phyloP scores from a whole-genome alignment of 2,329 filamentous ascomycete species.

The Neonectria ditissima region DNA sequence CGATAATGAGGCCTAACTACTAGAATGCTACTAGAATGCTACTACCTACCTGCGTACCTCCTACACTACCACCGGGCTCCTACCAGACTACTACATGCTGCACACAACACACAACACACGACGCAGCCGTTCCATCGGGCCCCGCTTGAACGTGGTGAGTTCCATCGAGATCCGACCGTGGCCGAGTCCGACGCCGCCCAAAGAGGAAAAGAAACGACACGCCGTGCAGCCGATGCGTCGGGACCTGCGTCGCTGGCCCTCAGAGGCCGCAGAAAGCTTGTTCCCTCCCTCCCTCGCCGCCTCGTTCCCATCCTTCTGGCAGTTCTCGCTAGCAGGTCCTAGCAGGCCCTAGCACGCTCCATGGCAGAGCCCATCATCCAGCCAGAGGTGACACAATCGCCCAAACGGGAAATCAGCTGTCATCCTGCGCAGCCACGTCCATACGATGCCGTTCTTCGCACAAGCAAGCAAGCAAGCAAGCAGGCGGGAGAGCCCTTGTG shows the following conservation, averaged over 20 bases:
- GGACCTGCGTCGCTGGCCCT: conserved; percentile 40
- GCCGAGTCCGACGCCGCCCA: conserved; percentile 39
- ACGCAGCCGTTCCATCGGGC: no score
- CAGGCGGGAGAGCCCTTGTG: conserved; percentile 14
- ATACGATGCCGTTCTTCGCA: no score
- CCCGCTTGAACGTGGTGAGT: background rate
- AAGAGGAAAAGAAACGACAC: conserved; percentile 50
- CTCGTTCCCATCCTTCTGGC: background rate
- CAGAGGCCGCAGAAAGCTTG: conserved; percentile 41
- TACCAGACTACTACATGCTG: no score
- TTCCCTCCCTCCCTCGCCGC: no score
- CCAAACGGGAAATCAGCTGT: conserved; percentile 46
- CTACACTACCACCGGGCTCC: no score
- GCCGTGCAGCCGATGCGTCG: conserved; percentile 46
- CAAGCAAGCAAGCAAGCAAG: background rate
- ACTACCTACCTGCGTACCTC: no score
- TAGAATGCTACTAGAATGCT: no score
- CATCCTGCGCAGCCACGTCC: conserved; percentile 28
- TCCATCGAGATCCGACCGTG: conserved; percentile 33
- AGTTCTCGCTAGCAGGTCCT: conserved; percentile 9
- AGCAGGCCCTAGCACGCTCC: background rate
- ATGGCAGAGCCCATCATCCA: conserved; percentile 27
- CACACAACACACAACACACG: no score
- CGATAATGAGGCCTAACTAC: background rate
- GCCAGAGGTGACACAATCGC: conserved; percentile 40